These are phyloP conservation scores for Camptophora hylomeconis DNA, from an alignment of 2,329 filamentous ascomycete genomes.

Conservation along the genomic window DNA sequence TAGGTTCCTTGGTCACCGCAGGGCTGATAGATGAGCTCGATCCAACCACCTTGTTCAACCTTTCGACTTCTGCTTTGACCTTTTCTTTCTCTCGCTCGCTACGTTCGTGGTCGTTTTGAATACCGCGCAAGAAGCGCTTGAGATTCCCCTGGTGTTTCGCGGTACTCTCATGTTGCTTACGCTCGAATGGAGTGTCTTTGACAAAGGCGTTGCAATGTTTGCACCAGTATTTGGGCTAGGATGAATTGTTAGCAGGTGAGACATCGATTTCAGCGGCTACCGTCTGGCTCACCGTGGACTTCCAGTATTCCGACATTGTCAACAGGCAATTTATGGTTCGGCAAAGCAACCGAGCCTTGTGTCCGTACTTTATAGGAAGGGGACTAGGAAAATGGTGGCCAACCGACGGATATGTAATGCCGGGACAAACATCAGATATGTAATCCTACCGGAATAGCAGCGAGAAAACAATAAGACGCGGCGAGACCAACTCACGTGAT, in stretches of 20 bases:
- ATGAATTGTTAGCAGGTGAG: slow-evolving; percentile 14
- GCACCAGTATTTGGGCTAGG: slow-evolving; percentile 82
- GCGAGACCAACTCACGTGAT: too few species aligned
- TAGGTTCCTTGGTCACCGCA: slow-evolving; percentile 16
- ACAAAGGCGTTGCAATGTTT: slow-evolving; percentile 89
- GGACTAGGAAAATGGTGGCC: too few species aligned
- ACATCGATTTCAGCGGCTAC: background rate
- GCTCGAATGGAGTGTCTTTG: slow-evolving; percentile 83
- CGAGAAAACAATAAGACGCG: too few species aligned
- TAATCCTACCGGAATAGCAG: too few species aligned
- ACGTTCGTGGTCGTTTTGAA: slow-evolving; percentile 73
- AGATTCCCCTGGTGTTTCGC: slow-evolving; percentile 72
- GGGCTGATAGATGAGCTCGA: slow-evolving; percentile 16
- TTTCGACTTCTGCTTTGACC: slow-evolving; percentile 71
- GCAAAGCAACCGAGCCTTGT: too few species aligned
- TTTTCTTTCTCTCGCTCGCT: slow-evolving; percentile 69
- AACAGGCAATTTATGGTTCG: slow-evolving; percentile 1
- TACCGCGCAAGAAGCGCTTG: slow-evolving; percentile 77
- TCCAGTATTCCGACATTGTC: slow-evolving; percentile 96
- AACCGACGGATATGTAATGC: too few species aligned
- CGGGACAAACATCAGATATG: too few species aligned
- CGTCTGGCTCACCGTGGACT: slow-evolving; percentile 55
- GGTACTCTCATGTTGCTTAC: slow-evolving; percentile 77
- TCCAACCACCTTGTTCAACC: slow-evolving; percentile 65
- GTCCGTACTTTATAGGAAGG: too few species aligned